These are phyloP conservation scores for Angomonas deanei DNA, from an alignment of 208 protist species.

Conservation along the genomic window DNA sequence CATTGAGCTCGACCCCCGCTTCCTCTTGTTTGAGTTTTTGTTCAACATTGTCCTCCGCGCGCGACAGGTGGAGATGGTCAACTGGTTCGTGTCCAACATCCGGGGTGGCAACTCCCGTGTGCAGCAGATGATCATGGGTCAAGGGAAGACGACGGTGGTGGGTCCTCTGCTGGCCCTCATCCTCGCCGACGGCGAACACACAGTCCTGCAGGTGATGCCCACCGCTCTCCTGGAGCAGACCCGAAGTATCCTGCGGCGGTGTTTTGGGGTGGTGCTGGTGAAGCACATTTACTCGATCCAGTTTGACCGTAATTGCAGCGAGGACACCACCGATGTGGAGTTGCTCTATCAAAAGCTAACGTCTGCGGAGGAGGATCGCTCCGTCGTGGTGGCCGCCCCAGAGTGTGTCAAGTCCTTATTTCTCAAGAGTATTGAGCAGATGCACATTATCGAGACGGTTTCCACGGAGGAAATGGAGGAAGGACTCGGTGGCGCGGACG, in stretches of 20 bases:
- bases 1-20: conserved; percentile 76
- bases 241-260: conserved; percentile 79
- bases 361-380: conserved; percentile 46
- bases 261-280: conserved; percentile 89
- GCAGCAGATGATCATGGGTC: conserved; percentile 96
- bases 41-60: conserved; percentile 91
- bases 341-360: conserved; percentile 70
- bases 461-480: conserved; percentile 31
- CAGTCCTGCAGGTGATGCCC: conserved; percentile 93
- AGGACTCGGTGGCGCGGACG: background rate
- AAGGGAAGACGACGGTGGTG: conserved; percentile 95
- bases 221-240: conserved; percentile 91
- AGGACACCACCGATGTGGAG: conserved; percentile 26
- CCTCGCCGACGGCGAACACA: conserved; percentile 86
- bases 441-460: conserved; percentile 80
- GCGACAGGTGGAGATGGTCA: conserved; percentile 91
- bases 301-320: conserved; percentile 67
- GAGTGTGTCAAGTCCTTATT: conserved; percentile 92
- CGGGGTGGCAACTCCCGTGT: conserved; percentile 68
- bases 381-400: conserved; percentile 83
- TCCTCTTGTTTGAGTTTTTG: conserved; percentile 91
- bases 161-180: conserved; percentile 91
- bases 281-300: conserved; percentile 88
- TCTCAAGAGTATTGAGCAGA: conserved; percentile 89
- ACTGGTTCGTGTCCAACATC: conserved; percentile 76